Evolutionary conservation across 352 stramenopile genomes (phyloP).

Genomic region (Globisporangium ultimum): DNA sequence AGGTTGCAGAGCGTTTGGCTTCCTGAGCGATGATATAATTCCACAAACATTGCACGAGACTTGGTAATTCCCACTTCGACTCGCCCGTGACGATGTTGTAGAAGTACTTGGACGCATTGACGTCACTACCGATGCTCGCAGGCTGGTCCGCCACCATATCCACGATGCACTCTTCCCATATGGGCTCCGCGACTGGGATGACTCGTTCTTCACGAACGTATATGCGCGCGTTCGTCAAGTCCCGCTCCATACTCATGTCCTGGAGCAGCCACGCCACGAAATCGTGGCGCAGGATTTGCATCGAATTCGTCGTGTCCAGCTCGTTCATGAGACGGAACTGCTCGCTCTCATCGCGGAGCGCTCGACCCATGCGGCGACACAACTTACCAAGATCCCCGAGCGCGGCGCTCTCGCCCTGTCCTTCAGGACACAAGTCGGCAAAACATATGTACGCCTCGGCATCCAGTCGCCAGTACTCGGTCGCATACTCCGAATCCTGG

Average conservation of each 20-base stretch:
- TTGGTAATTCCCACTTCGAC: conserved; percentile 42
- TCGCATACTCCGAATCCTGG: conserved; percentile 14
- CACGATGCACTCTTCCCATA: conserved; percentile 43
- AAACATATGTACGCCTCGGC: conserved; percentile 36
- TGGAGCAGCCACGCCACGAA: conserved; percentile 53
- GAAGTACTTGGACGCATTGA: conserved; percentile 26
- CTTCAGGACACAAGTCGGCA: conserved; percentile 28
- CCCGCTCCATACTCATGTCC: conserved; percentile 27
- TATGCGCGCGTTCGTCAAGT: conserved; percentile 12
- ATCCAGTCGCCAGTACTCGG: conserved; percentile 54
- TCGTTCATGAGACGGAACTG: conserved; percentile 40
- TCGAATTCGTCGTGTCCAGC: conserved; percentile 57
- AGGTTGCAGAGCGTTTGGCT: conserved; percentile 6
- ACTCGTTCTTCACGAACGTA: conserved; percentile 8
- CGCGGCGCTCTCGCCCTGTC: conserved; percentile 26
- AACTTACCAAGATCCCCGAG: conserved; percentile 47
- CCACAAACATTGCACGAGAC: conserved; percentile 35
- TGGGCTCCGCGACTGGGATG: conserved; percentile 21
- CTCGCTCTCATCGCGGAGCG: conserved; percentile 42
- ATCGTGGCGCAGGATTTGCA: conserved; percentile 48
- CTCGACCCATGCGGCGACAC: conserved; percentile 33
- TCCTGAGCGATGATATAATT: conserved; percentile 22
- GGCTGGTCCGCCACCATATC: conserved; percentile 5
- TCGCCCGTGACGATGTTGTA: conserved; percentile 53
- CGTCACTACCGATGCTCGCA: not conserved